phyloP scores from a whole-genome alignment of 441 rosid species.

The Populus tomentosa region DNA sequence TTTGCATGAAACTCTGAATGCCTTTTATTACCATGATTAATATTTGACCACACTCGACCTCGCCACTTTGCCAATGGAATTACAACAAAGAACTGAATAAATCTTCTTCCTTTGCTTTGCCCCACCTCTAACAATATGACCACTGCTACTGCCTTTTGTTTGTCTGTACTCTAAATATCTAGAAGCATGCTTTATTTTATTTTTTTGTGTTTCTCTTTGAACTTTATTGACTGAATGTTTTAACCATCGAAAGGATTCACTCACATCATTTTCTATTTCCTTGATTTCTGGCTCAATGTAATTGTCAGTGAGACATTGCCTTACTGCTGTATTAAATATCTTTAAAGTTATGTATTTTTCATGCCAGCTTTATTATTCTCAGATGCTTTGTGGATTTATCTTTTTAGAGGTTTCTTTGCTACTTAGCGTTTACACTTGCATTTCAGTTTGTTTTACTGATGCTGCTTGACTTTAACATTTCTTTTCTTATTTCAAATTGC shows the following conservation, averaged over 20 bases:
- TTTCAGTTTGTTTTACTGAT: no score
- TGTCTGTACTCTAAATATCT: neutral
- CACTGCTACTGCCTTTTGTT: neutral
- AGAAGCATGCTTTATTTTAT: neutral
- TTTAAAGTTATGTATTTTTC: no score
- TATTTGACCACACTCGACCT: neutral
- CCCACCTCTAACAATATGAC: neutral
- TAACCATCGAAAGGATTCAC: neutral
- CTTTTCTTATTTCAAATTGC: no score
- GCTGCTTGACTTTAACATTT: no score
- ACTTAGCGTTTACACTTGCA: neutral
- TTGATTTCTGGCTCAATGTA: neutral
- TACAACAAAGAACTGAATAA: neutral
- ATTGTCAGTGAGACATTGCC: neutral
- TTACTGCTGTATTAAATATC: neutral
- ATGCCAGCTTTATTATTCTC: neutral
- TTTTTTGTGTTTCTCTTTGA: neutral
- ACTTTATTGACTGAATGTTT: neutral
- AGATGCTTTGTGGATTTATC: neutral
- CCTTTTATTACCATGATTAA: neutral
- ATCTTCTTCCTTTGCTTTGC: neutral
- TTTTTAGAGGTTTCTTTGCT: neutral
- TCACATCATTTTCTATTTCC: neutral
- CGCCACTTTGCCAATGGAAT: neutral
- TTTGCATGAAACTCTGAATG: neutral